phyloP scores from a whole-genome alignment of 768 basidiomycete species.

The Lenzites betulinus region DNA sequence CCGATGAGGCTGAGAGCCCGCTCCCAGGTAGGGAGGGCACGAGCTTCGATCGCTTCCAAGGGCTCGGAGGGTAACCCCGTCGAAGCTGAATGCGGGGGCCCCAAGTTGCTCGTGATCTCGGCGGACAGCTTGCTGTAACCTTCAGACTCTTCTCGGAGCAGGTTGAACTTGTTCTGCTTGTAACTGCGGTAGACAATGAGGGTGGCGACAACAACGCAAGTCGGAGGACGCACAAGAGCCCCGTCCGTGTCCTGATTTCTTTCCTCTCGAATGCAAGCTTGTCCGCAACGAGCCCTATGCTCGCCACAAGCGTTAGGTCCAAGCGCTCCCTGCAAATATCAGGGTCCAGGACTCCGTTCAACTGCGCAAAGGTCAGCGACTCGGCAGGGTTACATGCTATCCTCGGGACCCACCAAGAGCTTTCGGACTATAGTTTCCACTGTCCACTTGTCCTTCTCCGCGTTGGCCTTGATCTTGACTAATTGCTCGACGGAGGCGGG shows the following conservation, averaged over 20 bases:
- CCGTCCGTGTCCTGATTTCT: slow-evolving; percentile 78
- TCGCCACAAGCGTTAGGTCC: slow-evolving; percentile 63
- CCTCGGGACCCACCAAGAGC: slow-evolving; percentile 53
- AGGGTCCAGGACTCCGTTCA: slow-evolving; percentile 55
- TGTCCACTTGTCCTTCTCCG: slow-evolving; percentile 64
- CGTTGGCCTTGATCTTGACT: slow-evolving; percentile 48
- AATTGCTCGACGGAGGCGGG: slow-evolving; percentile 22
- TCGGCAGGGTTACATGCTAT: neutral
- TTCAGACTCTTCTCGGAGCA: slow-evolving; percentile 95
- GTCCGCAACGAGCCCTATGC: slow-evolving; percentile 70
- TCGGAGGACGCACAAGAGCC: slow-evolving; percentile 65
- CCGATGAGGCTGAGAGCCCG: slow-evolving; percentile 88
- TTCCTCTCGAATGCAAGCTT: slow-evolving; percentile 70
- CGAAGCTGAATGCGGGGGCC: slow-evolving; percentile 67
- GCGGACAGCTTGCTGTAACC: slow-evolving; percentile 92
- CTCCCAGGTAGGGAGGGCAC: slow-evolving; percentile 75
- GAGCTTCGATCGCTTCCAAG: slow-evolving; percentile 55
- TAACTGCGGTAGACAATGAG: slow-evolving; percentile 54
- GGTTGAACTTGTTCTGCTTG: slow-evolving; percentile 98
- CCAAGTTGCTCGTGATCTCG: slow-evolving; percentile 77
- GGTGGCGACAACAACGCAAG: neutral
- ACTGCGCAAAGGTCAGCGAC: slow-evolving; percentile 39
- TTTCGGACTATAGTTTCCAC: slow-evolving; percentile 59
- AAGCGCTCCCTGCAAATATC: slow-evolving; percentile 73
- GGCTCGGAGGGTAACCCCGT: slow-evolving; percentile 70